Base-by-base conservation (phyloP, 1,284 basidiomycete genomes). In the Ceratobasidium sp. region DNA sequence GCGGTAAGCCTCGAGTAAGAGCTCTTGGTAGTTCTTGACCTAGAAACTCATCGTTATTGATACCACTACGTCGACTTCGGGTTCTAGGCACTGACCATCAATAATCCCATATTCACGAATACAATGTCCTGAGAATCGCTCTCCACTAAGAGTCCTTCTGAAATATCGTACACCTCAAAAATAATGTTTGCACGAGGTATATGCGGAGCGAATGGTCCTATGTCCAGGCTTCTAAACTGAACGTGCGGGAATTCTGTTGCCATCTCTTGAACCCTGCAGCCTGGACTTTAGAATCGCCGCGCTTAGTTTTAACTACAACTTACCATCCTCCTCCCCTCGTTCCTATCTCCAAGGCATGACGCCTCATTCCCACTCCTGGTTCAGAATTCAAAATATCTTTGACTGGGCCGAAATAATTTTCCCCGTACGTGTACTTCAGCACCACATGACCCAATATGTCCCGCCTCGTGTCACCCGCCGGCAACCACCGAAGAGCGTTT, bases 381-480 rank as follows among this genome's bases (percentile, higher is more conserved):
- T 25, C 22, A 5, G 38, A 27, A 27, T 35, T 22, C 3, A 60
- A 43, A 2, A 47, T 60, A 7, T 47, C 56, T 32, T 34, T 22
- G 4, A 60, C 56, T 2, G 56, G 56, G 27, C 56, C 56, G 5
- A 40, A 12, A 17, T 60, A 60, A 15, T 60, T 42, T 3, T 40
- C 42, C 5, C 56, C 56, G n/a, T 45, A 20, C 13, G 31, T 2
- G 29, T 27, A 60, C 22, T 32, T 60, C n/a, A 2, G 4, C 22
- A 47, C 17, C 2, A 60, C 35, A 34, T 60, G 42, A 13, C 27
- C 27, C 25, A 60, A 7, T 6, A 60, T 40, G 10, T 45, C 25
- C 3, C 56, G 56, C 22, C 29, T 32, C 17, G 42, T 60, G n/a
- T 60, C 47, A n/a, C 47, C 56, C 15, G 56, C 31, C 31, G 56